Evolutionary conservation across 495 filamentous ascomycete species (phyloP).

Genomic region (Geopyxis carbonaria): DNA sequence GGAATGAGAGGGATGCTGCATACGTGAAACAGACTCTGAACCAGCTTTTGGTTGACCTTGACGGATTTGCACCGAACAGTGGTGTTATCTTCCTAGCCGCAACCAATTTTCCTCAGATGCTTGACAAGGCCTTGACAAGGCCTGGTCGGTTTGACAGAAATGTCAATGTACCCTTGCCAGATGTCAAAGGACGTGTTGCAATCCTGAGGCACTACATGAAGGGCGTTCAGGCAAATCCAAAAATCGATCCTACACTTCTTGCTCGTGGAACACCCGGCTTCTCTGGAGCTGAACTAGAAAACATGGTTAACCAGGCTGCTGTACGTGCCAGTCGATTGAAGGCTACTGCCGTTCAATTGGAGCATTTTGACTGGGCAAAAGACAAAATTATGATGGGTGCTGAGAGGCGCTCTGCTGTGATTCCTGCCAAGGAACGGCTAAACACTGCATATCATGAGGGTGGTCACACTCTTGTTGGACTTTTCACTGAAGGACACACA

Average conservation of each 20-base stretch:
- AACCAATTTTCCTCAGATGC: slow-evolving; percentile 83
- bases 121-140: slow-evolving; percentile 87
- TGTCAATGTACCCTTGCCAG: slow-evolving; percentile 71
- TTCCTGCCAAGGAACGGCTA: slow-evolving; percentile 67
- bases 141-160: slow-evolving; percentile 92
- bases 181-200: slow-evolving; percentile 83
- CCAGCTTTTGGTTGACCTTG: slow-evolving; percentile 92
- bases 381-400: slow-evolving; percentile 97
- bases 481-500: slow-evolving; percentile 52
- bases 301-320: slow-evolving; percentile 89
- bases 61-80: slow-evolving; percentile 85
- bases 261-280: slow-evolving; percentile 79
- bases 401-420: slow-evolving; percentile 71
- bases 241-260: slow-evolving; percentile 67
- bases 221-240: slow-evolving; percentile 56
- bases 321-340: slow-evolving; percentile 75
- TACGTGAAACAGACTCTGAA: slow-evolving; percentile 96
- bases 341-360: slow-evolving; percentile 48
- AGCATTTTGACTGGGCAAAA: slow-evolving; percentile 91
- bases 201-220: slow-evolving; percentile 87
- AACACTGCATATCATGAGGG: slow-evolving; percentile 96
- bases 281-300: slow-evolving; percentile 88
- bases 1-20: slow-evolving; percentile 84
- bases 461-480: slow-evolving; percentile 76
- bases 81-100: slow-evolving; percentile 90